Evolutionary conservation across 108 stramenopile species (phyloP), one percentile per base, ranked within the genome.

Genomic region (Heterococcus sp.): DNA sequence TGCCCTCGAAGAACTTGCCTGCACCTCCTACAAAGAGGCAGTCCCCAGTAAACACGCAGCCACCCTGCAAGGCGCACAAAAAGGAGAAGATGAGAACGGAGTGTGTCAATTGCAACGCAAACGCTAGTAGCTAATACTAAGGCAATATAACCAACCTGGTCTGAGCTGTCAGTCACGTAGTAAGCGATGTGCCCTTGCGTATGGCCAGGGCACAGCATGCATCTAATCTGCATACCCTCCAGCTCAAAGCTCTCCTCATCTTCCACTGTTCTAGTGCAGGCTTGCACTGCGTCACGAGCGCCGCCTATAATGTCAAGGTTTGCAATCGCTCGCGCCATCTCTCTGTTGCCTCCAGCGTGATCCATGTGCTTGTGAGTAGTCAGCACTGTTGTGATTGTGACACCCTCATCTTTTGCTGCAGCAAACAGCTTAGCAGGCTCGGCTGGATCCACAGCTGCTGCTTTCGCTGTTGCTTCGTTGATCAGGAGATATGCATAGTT

Each of bases 21-120:
- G 86, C 88, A 21, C 92, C 92, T 40, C 79, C 85, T 2, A 92
- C 75, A 78, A 92, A 92, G 65, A 92, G 90, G 1, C 88, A 90
- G 64, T 92, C 92, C 36, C 92, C 92, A 1, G 92, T 90, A 67
- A 92, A 92, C 1, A 92, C 78, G 3, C 46, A 58, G 46, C 46
- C 46, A 14, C 21, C 46, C 14, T 58, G 14, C 46, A n/a, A n/a
- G n/a, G n/a, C n/a, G n/a, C 21, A 21, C 46, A 58, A 58, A 58
- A 58, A 58, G 46, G 46, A 21, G 46, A 21, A 21, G 46, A 21
- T 8, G 46, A 21, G 46, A 21, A 21, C 14, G 46, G 46, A 21
- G 46, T 21, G 46, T 58, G n/a, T n/a, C n/a, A n/a, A n/a, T n/a
- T n/a, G n/a, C n/a, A n/a, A n/a, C n/a, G n/a, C n/a, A n/a, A n/a